Percentiles rank a stretch among this genome's conserved stretches.
phyloP scores from a whole-genome alignment of 2,329 filamentous ascomycete species.

The Ophiocordyceps unilateralis region DNA sequence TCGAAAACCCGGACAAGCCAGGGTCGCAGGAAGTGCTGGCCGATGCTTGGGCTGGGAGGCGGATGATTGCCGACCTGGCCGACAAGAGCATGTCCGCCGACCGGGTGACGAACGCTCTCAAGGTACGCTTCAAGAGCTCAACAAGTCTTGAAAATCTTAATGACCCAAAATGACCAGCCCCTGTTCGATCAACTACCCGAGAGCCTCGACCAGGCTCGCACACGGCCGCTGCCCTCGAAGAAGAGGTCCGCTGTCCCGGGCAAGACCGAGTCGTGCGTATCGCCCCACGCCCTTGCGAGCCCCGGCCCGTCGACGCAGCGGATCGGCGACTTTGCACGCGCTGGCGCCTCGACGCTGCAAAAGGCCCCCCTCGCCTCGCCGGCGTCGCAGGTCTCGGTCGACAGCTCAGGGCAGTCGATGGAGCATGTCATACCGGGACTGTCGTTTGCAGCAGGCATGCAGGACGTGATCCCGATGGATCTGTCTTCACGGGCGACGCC shows the following conservation, averaged over 20 bases:
- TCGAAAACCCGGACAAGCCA: slow-evolving; percentile 62
- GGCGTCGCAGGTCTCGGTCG: slow-evolving; percentile 14
- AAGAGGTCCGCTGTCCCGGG: slow-evolving; percentile 35
- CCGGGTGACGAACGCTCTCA: slow-evolving; percentile 60
- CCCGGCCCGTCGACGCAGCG: slow-evolving; percentile 16
- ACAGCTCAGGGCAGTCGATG: slow-evolving; percentile 13
- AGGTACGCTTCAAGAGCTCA: slow-evolving; percentile 26
- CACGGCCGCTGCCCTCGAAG: slow-evolving; percentile 25
- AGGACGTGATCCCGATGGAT: slow-evolving; percentile 28
- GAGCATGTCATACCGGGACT: slow-evolving; percentile 17
- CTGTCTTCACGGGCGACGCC: slow-evolving; percentile 24
- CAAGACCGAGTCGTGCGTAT: slow-evolving; percentile 17
- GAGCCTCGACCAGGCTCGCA: slow-evolving; percentile 37
- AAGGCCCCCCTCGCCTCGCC: slow-evolving; percentile 8
- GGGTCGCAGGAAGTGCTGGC: slow-evolving; percentile 65
- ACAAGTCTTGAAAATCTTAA: not conserved
- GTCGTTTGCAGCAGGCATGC: slow-evolving; percentile 21
- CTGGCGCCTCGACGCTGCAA: slow-evolving; percentile 9
- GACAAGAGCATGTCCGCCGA: slow-evolving; percentile 80
- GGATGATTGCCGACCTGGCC: slow-evolving; percentile 63
- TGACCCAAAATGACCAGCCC: slow-evolving; percentile 26
- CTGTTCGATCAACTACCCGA: slow-evolving; percentile 76
- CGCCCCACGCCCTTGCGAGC: slow-evolving; percentile 12
- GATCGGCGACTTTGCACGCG: slow-evolving; percentile 16
- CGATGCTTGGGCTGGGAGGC: slow-evolving; percentile 71